Base-by-base conservation (phyloP, 345 rosid species). In the Kernera saxatilis region DNA sequence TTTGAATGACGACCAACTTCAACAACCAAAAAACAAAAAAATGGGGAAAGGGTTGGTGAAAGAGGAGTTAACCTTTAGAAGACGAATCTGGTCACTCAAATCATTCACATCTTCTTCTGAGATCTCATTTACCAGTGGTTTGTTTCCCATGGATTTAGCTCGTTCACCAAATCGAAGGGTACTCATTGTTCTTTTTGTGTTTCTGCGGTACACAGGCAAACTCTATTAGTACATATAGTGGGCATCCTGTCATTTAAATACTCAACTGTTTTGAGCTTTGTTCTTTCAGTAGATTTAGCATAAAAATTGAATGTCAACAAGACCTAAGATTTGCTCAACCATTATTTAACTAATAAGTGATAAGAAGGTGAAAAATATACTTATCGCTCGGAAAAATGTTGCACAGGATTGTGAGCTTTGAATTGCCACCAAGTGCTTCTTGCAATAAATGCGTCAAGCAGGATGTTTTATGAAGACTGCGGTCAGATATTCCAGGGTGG, bases 11-110 rank as follows among this genome's bases (percentile, higher is more conserved):
- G 22, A 36, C 29, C 44, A 63, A 69, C 52, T 79, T 62, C 40
- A 49, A 72, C 48, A 74, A 11, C 14, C 22, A 9, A 58, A 25
- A 21, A 37, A 39, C 7, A 26, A 0, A 21, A 41, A 41, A 63
- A 53, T 6, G 14, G 26, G 50, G 35, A 61, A 44, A 5, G 11
- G 15, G 36, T 17, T 53, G 52, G 10, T 53, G 35, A 19, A 19
- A 49, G 53, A 57, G 64, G 57, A 43, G 26, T 5, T 29, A 75
- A 90, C 96, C 91, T 90, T 90, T 35, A 90, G 71, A 68, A 82
- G 96, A 64, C 97, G 99, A 80, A 94, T 94, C 84, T 89, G 92
- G 77, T 94, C 97, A 77, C 96, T 91, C 88, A 94, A 82, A 80
- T 84, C 97, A 74, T 94, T 89, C 40, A 94, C 95, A 82, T 94